Conservation (phyloP, 2,329 filamentous ascomycete species). For the Atkinsonella hypoxylon region DNA sequence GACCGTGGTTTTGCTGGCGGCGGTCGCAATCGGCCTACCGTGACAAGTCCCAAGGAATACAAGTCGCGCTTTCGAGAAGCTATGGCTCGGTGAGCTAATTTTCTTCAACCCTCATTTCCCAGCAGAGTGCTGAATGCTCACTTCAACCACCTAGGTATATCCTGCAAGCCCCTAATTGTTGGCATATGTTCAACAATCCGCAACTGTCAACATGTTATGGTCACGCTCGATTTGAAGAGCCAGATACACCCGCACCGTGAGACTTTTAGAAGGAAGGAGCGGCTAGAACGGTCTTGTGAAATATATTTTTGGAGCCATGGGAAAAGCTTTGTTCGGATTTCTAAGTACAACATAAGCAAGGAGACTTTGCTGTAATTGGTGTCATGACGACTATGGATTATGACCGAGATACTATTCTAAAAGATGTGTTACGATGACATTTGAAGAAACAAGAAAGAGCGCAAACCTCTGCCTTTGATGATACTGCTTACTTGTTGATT, state of each 20-base stretch:
- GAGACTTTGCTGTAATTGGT: neutral
- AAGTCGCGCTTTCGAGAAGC: slow-evolving; percentile 91
- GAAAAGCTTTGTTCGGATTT: neutral
- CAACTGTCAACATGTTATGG: slow-evolving; percentile 25
- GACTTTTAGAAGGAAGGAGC: neutral
- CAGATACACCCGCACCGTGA: slow-evolving; percentile 12
- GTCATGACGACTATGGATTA: neutral
- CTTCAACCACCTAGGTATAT: slow-evolving; percentile 47
- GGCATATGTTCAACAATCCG: slow-evolving; percentile 52
- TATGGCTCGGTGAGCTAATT: slow-evolving; percentile 66
- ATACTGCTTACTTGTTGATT: too few species aligned
- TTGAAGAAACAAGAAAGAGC: neutral
- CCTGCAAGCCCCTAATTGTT: slow-evolving; percentile 62
- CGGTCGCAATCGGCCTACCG: slow-evolving; percentile 75
- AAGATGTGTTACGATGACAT: slow-evolving; percentile 3
- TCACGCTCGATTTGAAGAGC: slow-evolving; percentile 27
- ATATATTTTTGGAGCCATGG: neutral
- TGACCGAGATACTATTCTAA: neutral
- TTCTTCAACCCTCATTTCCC: neutral
- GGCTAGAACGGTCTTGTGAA: neutral
- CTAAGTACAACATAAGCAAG: neutral
- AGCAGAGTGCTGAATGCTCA: neutral
- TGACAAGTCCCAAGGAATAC: slow-evolving; percentile 95
- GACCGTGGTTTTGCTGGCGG: slow-evolving; percentile 74
- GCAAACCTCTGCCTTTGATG: too few species aligned